Evolutionary conservation across 345 rosid genomes (phyloP).

Genomic region (Bruguiera gymnorhiza): DNA sequence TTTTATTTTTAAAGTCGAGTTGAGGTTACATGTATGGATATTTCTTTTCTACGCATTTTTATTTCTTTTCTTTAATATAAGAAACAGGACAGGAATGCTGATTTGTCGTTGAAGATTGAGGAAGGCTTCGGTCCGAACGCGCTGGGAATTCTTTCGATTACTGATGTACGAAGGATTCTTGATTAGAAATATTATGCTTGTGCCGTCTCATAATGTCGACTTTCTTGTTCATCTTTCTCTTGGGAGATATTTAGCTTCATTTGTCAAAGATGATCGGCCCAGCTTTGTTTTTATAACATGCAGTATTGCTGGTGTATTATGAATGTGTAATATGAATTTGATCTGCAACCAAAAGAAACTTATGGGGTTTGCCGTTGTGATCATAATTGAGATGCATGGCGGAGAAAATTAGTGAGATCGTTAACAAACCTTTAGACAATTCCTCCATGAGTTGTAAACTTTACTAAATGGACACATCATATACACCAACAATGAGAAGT

Average conservation of each 20-base stretch:
- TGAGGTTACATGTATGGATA: background rate
- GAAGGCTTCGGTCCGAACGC: constrained; percentile 85
- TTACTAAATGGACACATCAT: too few species aligned
- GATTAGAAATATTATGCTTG: background rate
- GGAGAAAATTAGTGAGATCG: too few species aligned
- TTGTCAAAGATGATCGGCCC: background rate
- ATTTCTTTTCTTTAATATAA: background rate
- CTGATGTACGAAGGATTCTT: constrained; percentile 38
- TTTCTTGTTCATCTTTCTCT: background rate
- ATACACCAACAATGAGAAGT: too few species aligned
- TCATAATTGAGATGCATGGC: too few species aligned
- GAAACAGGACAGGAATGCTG: constrained; percentile 54
- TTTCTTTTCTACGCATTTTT: background rate
- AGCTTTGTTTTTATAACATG: background rate
- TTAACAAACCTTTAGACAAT: too few species aligned
- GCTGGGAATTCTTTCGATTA: constrained; percentile 72
- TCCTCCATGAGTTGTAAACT: too few species aligned
- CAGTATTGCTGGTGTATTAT: too few species aligned
- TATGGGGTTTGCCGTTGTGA: too few species aligned
- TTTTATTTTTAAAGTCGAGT: background rate
- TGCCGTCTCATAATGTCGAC: background rate
- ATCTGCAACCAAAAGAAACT: too few species aligned
- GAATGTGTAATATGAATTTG: too few species aligned
- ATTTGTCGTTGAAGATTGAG: constrained; percentile 69
- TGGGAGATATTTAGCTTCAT: background rate